A percentile compares a stretch with the other conserved stretches of the same genome.
Evolutionary conservation across 2,329 filamentous ascomycete genomes (phyloP).

Genomic region (Aureobasidium mangrovei): DNA sequence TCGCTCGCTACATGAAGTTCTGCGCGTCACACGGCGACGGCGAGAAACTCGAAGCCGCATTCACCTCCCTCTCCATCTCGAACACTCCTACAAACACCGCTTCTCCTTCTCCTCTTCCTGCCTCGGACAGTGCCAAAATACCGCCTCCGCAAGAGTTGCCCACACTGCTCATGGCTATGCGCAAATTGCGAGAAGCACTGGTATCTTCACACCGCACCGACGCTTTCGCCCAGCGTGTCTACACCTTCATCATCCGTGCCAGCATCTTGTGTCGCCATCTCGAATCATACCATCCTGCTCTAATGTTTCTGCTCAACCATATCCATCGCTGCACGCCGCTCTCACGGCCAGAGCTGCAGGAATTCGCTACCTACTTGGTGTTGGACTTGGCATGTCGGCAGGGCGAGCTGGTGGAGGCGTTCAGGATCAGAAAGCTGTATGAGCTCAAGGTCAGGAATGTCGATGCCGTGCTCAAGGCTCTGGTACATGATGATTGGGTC

Average conservation of each 20-base stretch:
- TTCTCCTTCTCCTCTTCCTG: slow-evolving; percentile 10
- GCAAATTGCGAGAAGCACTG: slow-evolving; percentile 86
- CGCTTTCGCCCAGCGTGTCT: slow-evolving; percentile 76
- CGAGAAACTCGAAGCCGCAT: slow-evolving; percentile 65
- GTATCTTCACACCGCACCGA: slow-evolving; percentile 68
- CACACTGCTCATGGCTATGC: slow-evolving; percentile 70
- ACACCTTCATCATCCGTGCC: slow-evolving; percentile 83
- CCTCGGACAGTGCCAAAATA: not conserved
- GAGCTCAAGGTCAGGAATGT: slow-evolving; percentile 52
- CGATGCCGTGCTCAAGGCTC: slow-evolving; percentile 56
- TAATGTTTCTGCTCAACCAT: slow-evolving; percentile 64
- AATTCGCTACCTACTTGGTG: slow-evolving; percentile 72
- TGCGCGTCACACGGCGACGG: slow-evolving; percentile 65
- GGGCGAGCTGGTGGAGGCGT: slow-evolving; percentile 64
- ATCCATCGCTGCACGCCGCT: slow-evolving; percentile 62
- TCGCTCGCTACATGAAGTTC: slow-evolving; percentile 82
- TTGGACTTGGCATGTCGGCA: slow-evolving; percentile 84
- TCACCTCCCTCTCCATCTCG: slow-evolving; percentile 52
- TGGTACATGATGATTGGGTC: slow-evolving; percentile 77
- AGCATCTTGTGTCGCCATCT: slow-evolving; percentile 72
- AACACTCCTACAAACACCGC: not conserved
- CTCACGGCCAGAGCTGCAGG: slow-evolving; percentile 61
- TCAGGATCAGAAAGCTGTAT: slow-evolving; percentile 54
- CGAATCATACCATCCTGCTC: slow-evolving; percentile 82
- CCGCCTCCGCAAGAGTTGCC: slow-evolving; percentile 46